Evolutionary conservation across 805 yeast species (phyloP), one percentile per base, ranked within the genome.

Genomic region (Candida nemodendra): DNA sequence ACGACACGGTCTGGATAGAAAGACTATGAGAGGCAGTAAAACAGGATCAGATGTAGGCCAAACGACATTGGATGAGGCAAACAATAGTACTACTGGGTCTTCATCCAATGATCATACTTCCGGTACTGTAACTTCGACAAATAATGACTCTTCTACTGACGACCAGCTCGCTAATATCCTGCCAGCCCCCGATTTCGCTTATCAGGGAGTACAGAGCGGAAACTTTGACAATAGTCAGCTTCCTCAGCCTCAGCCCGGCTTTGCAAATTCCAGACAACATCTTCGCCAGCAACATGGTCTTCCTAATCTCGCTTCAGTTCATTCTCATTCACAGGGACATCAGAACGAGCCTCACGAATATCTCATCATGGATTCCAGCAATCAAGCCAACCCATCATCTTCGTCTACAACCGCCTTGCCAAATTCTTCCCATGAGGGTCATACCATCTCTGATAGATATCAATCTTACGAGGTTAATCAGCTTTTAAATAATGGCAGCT

Each of bases 1-100:
- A 46, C 59, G 82, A 34, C 81, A 78, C 49, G 79, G 62, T 2
- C 31, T 48, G 18, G 41, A 42, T 26, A 43, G 44, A 18, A 45
- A 38, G 24, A 32, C 40, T 8, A 39, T 42, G 47, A 32, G 36
- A 9, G 40, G 39, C 3, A 23, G 31, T 13, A 40, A 27, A 23
- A 27, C 22, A 15, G 25, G 27, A 16, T 31, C 16, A 19, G 33
- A 23, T 12, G 24, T 28, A 8, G 29, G 8, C 16, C 8, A 9
- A 7, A 21, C 24, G 9, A 8, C 24, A 8, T 21, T 23, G 4
- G 14, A 22, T 7, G 17, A 15, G 12, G 27, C 26, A 9, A 22
- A 35, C 9, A 30, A 28, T 28, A 31, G 21, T 18, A 34, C 8
- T 11, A 31, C 18, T 15, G 36, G 18, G 7, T 8, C 41, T 17